Evolutionary conservation across 1,284 basidiomycete genomes (phyloP).

Genomic region (Grifola frondosa): DNA sequence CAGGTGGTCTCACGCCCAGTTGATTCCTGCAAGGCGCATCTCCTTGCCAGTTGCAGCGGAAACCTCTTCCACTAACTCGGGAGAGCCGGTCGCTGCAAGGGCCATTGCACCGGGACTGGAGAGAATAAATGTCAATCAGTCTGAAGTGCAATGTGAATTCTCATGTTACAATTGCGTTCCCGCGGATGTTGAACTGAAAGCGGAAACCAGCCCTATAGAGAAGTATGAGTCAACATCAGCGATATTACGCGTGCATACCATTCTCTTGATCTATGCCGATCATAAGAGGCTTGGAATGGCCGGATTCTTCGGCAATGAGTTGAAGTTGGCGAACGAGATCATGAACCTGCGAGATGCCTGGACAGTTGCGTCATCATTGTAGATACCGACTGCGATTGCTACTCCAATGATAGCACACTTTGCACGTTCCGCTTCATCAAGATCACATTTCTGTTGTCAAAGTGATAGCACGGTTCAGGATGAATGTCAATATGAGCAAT

Average conservation of each 20-base stretch:
- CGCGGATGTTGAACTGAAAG: constrained; percentile 51
- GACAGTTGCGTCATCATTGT: background rate
- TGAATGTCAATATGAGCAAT: background rate
- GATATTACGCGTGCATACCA: too few relatives aligned
- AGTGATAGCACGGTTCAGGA: background rate
- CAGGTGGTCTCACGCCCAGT: constrained; percentile 53
- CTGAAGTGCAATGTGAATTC: background rate
- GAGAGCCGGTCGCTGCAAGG: constrained; percentile 53
- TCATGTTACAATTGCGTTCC: constrained; percentile 65
- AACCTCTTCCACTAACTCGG: constrained; percentile 45
- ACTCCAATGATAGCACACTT: constrained; percentile 34
- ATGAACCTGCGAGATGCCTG: constrained; percentile 53
- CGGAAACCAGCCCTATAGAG: constrained; percentile 57
- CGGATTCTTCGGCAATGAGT: constrained; percentile 51
- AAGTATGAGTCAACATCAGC: background rate
- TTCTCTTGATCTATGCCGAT: constrained; percentile 75
- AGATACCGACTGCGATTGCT: background rate
- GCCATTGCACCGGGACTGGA: constrained; percentile 72
- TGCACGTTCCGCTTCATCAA: constrained; percentile 67
- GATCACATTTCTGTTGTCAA: constrained; percentile 48
- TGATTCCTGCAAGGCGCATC: constrained; percentile 60
- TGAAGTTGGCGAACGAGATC: constrained; percentile 51
- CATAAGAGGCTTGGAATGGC: constrained; percentile 55
- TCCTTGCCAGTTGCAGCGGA: constrained; percentile 52
- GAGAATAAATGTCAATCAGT: background rate